Evolutionary conservation across 805 yeast species (phyloP).

Genomic region (Spathaspora passalidarum): DNA sequence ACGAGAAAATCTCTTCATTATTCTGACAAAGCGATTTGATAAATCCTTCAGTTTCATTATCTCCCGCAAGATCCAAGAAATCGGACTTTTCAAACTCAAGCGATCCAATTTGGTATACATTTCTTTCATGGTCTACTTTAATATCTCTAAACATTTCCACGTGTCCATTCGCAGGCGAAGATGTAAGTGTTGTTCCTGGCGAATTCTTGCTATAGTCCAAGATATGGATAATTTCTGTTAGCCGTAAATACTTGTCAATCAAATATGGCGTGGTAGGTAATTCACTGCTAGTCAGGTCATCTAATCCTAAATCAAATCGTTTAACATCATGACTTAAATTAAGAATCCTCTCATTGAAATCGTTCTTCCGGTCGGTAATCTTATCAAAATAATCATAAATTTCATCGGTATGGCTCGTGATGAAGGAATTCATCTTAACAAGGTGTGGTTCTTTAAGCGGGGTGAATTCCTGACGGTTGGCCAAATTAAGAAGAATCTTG

Average conservation of each 20-base stretch:
- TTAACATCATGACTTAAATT: slow-evolving; percentile 56
- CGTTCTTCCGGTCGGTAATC: slow-evolving; percentile 67
- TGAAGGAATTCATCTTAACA: slow-evolving; percentile 64
- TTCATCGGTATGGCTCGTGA: slow-evolving; percentile 54
- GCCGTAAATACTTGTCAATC: slow-evolving; percentile 61
- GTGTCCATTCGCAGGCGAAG: slow-evolving; percentile 9
- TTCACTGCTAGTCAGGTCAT: slow-evolving; percentile 48
- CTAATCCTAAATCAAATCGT: slow-evolving; percentile 55
- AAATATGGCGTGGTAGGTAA: slow-evolving; percentile 67
- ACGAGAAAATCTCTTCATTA: slow-evolving; percentile 32
- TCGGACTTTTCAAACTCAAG: slow-evolving; percentile 52
- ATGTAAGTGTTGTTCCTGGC: background rate
- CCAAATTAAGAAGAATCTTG: slow-evolving; percentile 72
- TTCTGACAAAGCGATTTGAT: slow-evolving; percentile 38
- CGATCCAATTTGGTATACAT: slow-evolving; percentile 44
- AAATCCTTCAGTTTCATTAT: slow-evolving; percentile 56
- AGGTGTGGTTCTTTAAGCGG: slow-evolving; percentile 84
- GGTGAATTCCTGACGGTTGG: slow-evolving; percentile 69
- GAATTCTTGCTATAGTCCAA: slow-evolving; percentile 23
- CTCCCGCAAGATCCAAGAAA: slow-evolving; percentile 36
- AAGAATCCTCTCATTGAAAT: slow-evolving; percentile 55
- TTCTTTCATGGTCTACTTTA: slow-evolving; percentile 22
- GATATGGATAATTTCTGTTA: slow-evolving; percentile 55
- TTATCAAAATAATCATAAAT: slow-evolving; percentile 67
- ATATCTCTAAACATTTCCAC: slow-evolving; percentile 11